Base-by-base conservation (phyloP, 1,284 basidiomycete species). In the Veloporphyrellus conicus region DNA sequence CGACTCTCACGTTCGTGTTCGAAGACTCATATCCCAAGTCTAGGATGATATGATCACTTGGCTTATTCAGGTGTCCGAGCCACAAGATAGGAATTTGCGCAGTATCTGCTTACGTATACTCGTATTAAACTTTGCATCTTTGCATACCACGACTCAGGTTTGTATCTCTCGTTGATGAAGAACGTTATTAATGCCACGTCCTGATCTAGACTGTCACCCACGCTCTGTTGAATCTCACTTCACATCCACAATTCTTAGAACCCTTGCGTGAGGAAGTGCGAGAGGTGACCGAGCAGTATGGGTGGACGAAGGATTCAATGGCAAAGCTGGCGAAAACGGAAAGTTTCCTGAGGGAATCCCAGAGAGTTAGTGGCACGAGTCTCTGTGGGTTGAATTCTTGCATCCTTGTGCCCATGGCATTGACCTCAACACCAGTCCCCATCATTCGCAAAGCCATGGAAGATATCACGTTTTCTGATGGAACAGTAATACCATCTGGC, bases 1-100 rank as follows among this genome's bases (percentile, higher is more conserved):
- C 35, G 45, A 5, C 50, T 61, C 43, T 37, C 29, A 50, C 49
- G 14, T 43, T 39, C 10, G 34, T 40, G 45, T 35, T 33, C 19
- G 12, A 22, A 34, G 44, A 37, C 56, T 54, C 15, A 50, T 31
- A 28, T 43, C 28, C 39, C 36, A 18, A 33, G n/a, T 44, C n/a
- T 42, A 75, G 71, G 68, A 68, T 40, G 73, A 76, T 55, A 56
- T 74, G 62, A 58, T 77, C 10, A 64, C 66, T 19, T 75, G 74
- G 74, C 57, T 77, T n/a, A 64, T 76, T 55, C 69, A 71, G n/a
- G 63, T 62, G 15, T 67, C 68, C 12, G 54, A 52, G 42, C 65
- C 56, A 27, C 60, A 59, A 36, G 63, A 66, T 22, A 60, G 55
- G 50, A 69, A 58, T 39, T 57, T 65, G 40, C 63, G 52, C 20